Evolutionary conservation across 2,329 filamentous ascomycete genomes (phyloP).

Genomic region (Trichoderma atroviride): DNA sequence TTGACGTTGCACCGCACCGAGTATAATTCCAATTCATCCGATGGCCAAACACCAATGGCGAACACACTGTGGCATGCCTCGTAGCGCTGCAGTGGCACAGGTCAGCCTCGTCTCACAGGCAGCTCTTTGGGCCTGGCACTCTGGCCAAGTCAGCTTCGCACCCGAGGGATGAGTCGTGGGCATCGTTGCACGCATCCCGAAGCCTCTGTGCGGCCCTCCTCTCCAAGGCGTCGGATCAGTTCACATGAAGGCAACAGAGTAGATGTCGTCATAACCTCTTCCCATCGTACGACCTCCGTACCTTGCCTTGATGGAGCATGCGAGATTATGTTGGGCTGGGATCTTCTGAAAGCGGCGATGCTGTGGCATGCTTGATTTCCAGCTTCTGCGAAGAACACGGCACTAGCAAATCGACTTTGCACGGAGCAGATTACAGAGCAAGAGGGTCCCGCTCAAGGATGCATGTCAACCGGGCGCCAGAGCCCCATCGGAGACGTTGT

Average conservation of each 20-base stretch:
- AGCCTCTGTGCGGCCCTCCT: background rate
- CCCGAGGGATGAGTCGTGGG: background rate
- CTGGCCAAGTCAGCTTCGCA: background rate
- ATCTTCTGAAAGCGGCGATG: background rate
- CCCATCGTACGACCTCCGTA: background rate
- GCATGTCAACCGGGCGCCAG: slow-evolving; percentile 10
- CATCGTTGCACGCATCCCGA: background rate
- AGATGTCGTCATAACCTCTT: background rate
- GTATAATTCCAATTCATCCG: background rate
- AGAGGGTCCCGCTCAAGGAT: background rate
- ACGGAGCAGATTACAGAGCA: background rate
- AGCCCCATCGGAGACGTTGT: background rate
- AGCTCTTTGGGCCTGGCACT: background rate
- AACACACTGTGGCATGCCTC: background rate
- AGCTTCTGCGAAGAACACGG: background rate
- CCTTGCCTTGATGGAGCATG: background rate
- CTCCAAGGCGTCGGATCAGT: background rate
- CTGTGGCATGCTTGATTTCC: background rate
- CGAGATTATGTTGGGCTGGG: background rate
- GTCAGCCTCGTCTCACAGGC: background rate
- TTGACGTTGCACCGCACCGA: background rate
- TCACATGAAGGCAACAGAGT: background rate
- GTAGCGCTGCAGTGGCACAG: background rate
- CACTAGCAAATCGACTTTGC: background rate
- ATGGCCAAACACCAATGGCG: background rate